phyloP scores from a whole-genome alignment of 1,139 yeast species.

The Saccharomycopsis hybrid region DNA sequence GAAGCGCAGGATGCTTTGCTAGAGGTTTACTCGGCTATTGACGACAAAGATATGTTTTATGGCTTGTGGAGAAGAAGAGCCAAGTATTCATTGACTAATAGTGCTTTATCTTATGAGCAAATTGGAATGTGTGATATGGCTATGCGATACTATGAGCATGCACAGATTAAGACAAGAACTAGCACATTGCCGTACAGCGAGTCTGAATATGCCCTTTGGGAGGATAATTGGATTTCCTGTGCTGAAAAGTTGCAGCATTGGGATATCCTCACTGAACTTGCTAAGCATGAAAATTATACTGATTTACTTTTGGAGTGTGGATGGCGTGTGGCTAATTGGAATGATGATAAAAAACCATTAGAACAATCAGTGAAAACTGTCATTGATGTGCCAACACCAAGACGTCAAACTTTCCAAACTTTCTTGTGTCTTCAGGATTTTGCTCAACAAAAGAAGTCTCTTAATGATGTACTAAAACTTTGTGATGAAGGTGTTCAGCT shows the following conservation, averaged over 20 bases:
- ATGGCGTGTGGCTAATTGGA: constrained; percentile 99
- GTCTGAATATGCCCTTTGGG: constrained; percentile 95
- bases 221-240: constrained; percentile 96
- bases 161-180: constrained; percentile 93
- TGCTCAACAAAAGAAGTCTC: constrained; percentile 81
- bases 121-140: constrained; percentile 95
- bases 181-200: constrained; percentile 95
- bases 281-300: constrained; percentile 96
- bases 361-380: constrained; percentile 94
- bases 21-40: constrained; percentile 80
- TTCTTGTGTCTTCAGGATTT: constrained; percentile 89
- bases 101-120: constrained; percentile 92
- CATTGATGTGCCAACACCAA: constrained; percentile 98
- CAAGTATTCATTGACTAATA: constrained; percentile 85
- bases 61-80: constrained; percentile 98
- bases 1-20: constrained; percentile 57
- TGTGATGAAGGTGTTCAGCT: constrained; percentile 97
- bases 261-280: constrained; percentile 94
- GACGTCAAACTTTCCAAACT: constrained; percentile 93
- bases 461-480: constrained; percentile 71
- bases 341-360: constrained; percentile 86
- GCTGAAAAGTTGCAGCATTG: constrained; percentile 97
- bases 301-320: constrained; percentile 94
- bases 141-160: constrained; percentile 88
- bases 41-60: constrained; percentile 95